Evolutionary conservation across 2,329 filamentous ascomycete genomes (phyloP).

Genomic region (Dendrostoma leiphaemia): DNA sequence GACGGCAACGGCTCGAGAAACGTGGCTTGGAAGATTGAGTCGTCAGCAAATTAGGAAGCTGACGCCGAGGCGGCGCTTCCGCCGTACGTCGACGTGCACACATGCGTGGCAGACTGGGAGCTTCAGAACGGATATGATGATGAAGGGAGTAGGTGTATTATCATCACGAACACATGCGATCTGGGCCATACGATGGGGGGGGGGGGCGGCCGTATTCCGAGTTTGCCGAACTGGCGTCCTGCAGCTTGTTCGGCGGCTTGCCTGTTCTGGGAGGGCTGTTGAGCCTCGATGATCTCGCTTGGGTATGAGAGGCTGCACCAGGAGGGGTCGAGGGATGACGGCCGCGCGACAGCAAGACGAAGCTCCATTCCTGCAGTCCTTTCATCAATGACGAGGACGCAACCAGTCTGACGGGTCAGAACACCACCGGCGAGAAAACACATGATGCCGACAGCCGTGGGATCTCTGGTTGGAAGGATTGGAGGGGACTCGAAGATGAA

Average conservation of each 20-base stretch:
- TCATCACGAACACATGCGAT: background rate
- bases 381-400: background rate
- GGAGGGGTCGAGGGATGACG: background rate
- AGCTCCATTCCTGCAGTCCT: background rate
- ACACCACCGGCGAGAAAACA: background rate
- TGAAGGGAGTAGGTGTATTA: background rate
- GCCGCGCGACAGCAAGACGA: background rate
- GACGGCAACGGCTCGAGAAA: too few relatives aligned
- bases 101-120: too few relatives aligned
- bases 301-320: conserved; percentile 16
- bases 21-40: too few relatives aligned
- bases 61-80: too few relatives aligned
- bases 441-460: background rate
- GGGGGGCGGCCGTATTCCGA: conserved; percentile 9
- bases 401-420: conserved; percentile 1
- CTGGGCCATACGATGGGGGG: too few relatives aligned
- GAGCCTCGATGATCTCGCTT: conserved; percentile 18
- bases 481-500: background rate
- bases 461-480: background rate
- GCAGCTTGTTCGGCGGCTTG: background rate
- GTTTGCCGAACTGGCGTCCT: conserved; percentile 3
- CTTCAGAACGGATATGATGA: too few relatives aligned
- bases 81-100: too few relatives aligned
- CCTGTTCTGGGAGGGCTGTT: conserved; percentile 6
- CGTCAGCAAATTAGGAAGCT: too few relatives aligned